Base-by-base conservation (phyloP, 352 stramenopile species). In the Phytophthora lateralis region DNA sequence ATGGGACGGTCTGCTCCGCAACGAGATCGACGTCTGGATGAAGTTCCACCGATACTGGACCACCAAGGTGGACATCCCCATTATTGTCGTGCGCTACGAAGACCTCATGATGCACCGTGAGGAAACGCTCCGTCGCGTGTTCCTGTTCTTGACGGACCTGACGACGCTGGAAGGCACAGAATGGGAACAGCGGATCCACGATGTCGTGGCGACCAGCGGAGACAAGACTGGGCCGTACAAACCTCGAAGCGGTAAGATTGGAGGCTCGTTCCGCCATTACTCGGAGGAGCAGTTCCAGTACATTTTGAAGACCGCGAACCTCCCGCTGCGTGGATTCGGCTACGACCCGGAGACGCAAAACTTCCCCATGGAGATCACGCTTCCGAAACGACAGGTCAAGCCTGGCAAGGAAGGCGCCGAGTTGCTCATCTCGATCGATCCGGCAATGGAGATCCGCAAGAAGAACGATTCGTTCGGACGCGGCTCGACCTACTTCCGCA, bases 31-130 rank as follows among this genome's bases (percentile, higher is more conserved):
- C 61, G 83, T 96, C 20, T 96, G 82, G 84, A 93, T 95, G 80
- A 89, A 89, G 60, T 98, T 98, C 63, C 76, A 98, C 63, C 73
- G 74, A 26, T 97, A 93, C 70, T 98, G 93, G 93, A 93, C 85
- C 6, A 75, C 76, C 7, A 96, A 91, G 30, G 80, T 89, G n/a
- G 85, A 92, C 30, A 88, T 98, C 35, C 88, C 90, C 6, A 83
- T 97, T 65, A 90, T 98, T 46, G 75, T 98, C 39, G 78, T 98
- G 27, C 85, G 93, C 17, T 98, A 98, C 68, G 93, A 98, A 65
- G 90, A 97, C 55, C 58, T 97, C 3, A 70, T 97, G 14, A 49
- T 95, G 44, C 75, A 97, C 37, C 80, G 82, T 26, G 75, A 78
- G 17, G 87, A 96, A 53, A 94, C 82, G 1, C 35, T 96, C 32